phyloP scores from a whole-genome alignment of 192 early-diverging fungal genomes.

The Linnemannia hyalina region DNA sequence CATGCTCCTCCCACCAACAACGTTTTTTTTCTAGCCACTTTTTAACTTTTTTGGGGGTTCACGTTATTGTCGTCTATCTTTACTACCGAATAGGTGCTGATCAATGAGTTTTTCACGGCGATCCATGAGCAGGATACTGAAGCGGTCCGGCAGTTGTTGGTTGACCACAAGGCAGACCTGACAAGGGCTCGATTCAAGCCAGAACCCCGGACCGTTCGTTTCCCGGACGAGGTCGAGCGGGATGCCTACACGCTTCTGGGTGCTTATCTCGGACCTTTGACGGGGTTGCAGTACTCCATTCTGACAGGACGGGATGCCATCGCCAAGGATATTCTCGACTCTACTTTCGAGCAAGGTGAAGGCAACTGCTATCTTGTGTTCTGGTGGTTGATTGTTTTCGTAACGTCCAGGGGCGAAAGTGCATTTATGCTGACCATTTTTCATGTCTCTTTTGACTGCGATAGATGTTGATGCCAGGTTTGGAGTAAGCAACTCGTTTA shows the following conservation, averaged over 20 bases:
- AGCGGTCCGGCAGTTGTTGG: constrained; percentile 48
- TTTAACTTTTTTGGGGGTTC: too few relatives aligned
- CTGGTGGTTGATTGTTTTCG: not conserved
- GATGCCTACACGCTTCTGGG: constrained; percentile 78
- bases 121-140: constrained; percentile 57
- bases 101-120: constrained; percentile 49
- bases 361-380: not conserved
- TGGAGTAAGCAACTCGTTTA: constrained; percentile 61
- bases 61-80: not conserved
- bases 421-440: not conserved
- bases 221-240: constrained; percentile 62
- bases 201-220: constrained; percentile 23
- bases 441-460: not conserved
- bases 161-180: constrained; percentile 43
- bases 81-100: constrained; percentile 14
- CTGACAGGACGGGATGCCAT: constrained; percentile 69
- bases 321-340: constrained; percentile 78
- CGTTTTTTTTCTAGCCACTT: not conserved
- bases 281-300: constrained; percentile 74
- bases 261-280: constrained; percentile 74
- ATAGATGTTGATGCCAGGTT: constrained; percentile 73
- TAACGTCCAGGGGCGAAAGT: not conserved
- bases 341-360: constrained; percentile 68
- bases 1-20: not conserved
- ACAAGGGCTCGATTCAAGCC: constrained; percentile 46